Conservation (phyloP, 2,329 filamentous ascomycete genomes). For the Chaetomium olivaceum region DNA sequence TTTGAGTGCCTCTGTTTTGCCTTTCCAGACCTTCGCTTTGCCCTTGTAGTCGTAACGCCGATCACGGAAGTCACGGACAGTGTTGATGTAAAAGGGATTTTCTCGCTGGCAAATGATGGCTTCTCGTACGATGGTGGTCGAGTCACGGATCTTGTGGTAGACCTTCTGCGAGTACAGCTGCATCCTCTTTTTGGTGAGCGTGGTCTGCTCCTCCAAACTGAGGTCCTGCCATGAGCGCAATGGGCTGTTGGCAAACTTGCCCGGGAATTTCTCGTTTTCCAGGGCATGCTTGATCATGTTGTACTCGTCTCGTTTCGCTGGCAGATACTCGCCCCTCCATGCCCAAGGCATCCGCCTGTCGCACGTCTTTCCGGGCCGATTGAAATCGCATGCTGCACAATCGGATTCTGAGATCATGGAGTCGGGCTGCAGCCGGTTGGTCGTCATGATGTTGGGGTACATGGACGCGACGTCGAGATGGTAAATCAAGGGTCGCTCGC, state of each 20-base stretch:
- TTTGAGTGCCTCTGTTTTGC: conserved; percentile 86
- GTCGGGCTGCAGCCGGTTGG: conserved; percentile 93
- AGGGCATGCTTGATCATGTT: conserved; percentile 96
- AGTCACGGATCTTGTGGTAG: conserved; percentile 98
- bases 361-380: conserved; percentile 93
- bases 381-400: conserved; percentile 97
- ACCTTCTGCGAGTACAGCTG: conserved; percentile 97
- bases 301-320: conserved; percentile 95
- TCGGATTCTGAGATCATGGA: conserved; percentile 98
- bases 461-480: conserved; percentile 98
- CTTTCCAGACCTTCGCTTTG: conserved; percentile 97
- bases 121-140: conserved; percentile 87
- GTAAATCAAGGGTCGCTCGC: conserved; percentile 88
- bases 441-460: conserved; percentile 99
- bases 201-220: conserved; percentile 76
- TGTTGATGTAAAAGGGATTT: conserved; percentile 98
- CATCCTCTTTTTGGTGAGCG: conserved; percentile 78
- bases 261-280: conserved; percentile 90
- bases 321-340: conserved; percentile 96
- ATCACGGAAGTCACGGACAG: conserved; percentile 93
- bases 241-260: conserved; percentile 69
- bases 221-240: conserved; percentile 78
- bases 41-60: conserved; percentile 98
- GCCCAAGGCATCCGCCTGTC: conserved; percentile 94
- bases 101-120: conserved; percentile 98